phyloP scores from a whole-genome alignment of 2,329 filamentous ascomycete genomes.

The Trichoderma oligosporum region DNA sequence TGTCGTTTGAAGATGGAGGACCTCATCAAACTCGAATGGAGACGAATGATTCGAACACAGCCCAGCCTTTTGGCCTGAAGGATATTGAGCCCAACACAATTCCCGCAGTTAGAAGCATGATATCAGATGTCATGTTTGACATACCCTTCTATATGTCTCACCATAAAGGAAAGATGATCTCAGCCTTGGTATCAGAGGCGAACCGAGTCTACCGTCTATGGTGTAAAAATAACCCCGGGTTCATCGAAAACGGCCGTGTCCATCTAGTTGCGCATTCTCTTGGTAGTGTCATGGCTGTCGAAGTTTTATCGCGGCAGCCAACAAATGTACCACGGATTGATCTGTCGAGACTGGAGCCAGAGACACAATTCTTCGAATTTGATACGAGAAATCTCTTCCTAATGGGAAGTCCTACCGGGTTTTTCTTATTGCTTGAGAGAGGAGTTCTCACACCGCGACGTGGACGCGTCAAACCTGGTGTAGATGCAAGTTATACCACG shows the following conservation, averaged over 20 bases:
- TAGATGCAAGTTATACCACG: constrained; percentile 58
- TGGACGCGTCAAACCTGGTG: constrained; percentile 71
- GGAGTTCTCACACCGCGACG: constrained; percentile 68
- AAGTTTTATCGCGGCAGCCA: constrained; percentile 86
- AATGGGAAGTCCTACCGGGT: constrained; percentile 83
- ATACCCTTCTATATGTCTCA: constrained; percentile 97
- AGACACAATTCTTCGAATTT: constrained; percentile 74
- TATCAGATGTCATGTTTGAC: constrained; percentile 97
- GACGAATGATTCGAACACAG: constrained; percentile 45
- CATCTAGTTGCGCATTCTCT: constrained; percentile 92
- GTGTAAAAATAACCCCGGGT: constrained; percentile 90
- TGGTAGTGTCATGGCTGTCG: constrained; percentile 89
- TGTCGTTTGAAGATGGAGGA: constrained; percentile 81
- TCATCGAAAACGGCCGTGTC: constrained; percentile 74
- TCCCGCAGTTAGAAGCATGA: constrained; percentile 86
- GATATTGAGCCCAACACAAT: constrained; percentile 92
- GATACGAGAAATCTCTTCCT: constrained; percentile 87
- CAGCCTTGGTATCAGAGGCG: constrained; percentile 81
- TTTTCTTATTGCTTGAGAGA: constrained; percentile 85
- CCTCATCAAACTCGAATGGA: constrained; percentile 52
- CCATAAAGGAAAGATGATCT: constrained; percentile 92
- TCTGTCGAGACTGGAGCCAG: constrained; percentile 37
- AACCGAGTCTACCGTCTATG: constrained; percentile 94
- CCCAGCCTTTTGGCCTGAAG: constrained; percentile 63
- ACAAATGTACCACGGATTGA: constrained; percentile 59